Evolutionary conservation across 2,329 filamentous ascomycete species (phyloP), one percentile per base, ranked within the genome.

Genomic region (Coniochaeta sp.): DNA sequence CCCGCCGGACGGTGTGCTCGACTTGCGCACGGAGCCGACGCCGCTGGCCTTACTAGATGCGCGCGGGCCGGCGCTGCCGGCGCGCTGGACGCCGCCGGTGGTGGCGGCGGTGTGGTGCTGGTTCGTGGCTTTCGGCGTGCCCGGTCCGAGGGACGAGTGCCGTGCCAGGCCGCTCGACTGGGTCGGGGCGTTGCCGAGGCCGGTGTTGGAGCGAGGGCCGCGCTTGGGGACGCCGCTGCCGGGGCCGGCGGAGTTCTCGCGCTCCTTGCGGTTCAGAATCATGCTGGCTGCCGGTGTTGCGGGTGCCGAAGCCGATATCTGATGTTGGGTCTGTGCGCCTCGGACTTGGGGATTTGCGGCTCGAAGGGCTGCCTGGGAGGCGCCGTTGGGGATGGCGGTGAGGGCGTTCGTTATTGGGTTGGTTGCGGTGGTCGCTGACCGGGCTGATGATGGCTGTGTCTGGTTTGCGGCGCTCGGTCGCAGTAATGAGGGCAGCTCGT

Each of bases 401-500:
- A 77, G 70, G 14, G 76, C 73, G 14, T 73, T 65, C 6, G 71
- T 69, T 26, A 73, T 67, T 40, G 74, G 67, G 58, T 71, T 76
- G 50, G 75, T 74, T 56, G 76, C 73, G 14, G 76, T 72, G 65
- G 78, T 80, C 59, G 78, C 74, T 52, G 77, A 68, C 24, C 77
- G 74, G 54, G 74, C 69, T 14, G 74, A 73, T 14, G 74, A 73
- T 38, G 73, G 75, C 12, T 70, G 73, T 38, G 67, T 67, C 62
- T 79, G 76, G 70, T 84, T 84, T 58, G 82, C 79, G 47, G 81
- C 78, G 68, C 81, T 82, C 16, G 82, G 76, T 33, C 83, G 81
- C n/a, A 88, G 72, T 6, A 87, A 74, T 1, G 85, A 88, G 31
- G 85, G 85, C 9, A 87, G 77, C 69, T 85, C 83, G 66, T 87